These are phyloP conservation scores for Mycosphaerella sp. DNA, from an alignment of 2,329 filamentous ascomycete species.

Conservation along the genomic window DNA sequence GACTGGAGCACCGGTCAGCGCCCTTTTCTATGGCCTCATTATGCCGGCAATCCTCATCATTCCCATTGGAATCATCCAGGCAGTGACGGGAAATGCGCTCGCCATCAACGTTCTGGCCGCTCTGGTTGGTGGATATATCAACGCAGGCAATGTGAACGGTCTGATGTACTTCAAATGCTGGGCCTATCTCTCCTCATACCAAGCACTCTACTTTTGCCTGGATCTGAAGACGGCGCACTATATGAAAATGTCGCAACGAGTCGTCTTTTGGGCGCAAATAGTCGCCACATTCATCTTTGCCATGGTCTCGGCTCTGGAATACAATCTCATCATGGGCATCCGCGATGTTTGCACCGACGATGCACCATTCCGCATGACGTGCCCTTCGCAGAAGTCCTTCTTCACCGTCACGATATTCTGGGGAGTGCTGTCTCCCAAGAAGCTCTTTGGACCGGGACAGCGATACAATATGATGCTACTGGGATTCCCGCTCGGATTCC, in stretches of 20 bases:
- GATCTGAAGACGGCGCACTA: slow-evolving; percentile 82
- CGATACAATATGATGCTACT: slow-evolving; percentile 10
- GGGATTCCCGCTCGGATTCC: slow-evolving; percentile 5
- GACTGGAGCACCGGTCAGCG: slow-evolving; percentile 58
- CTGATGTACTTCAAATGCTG: slow-evolving; percentile 80
- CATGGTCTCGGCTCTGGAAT: slow-evolving; percentile 65
- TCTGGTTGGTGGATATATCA: slow-evolving; percentile 74
- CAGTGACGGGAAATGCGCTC: slow-evolving; percentile 62
- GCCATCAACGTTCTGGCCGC: slow-evolving; percentile 50
- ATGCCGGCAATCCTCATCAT: slow-evolving; percentile 76
- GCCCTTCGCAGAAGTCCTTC: slow-evolving; percentile 4
- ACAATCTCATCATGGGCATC: slow-evolving; percentile 46
- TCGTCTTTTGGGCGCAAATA: slow-evolving; percentile 68
- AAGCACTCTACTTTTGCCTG: slow-evolving; percentile 80
- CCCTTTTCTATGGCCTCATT: slow-evolving; percentile 69
- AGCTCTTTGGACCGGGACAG: slow-evolving; percentile 5
- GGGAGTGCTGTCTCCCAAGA: slow-evolving; percentile 5
- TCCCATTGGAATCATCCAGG: slow-evolving; percentile 86
- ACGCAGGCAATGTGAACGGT: slow-evolving; percentile 76
- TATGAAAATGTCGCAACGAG: slow-evolving; percentile 76
- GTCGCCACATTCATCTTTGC: slow-evolving; percentile 70
- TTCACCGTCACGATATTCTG: slow-evolving; percentile 9
- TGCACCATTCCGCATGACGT: slow-evolving; percentile 6
- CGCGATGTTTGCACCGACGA: slow-evolving; percentile 2
- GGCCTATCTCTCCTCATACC: slow-evolving; percentile 39